Base-by-base conservation (phyloP, 2,329 filamentous ascomycete genomes). In the Penicillium polonicum region DNA sequence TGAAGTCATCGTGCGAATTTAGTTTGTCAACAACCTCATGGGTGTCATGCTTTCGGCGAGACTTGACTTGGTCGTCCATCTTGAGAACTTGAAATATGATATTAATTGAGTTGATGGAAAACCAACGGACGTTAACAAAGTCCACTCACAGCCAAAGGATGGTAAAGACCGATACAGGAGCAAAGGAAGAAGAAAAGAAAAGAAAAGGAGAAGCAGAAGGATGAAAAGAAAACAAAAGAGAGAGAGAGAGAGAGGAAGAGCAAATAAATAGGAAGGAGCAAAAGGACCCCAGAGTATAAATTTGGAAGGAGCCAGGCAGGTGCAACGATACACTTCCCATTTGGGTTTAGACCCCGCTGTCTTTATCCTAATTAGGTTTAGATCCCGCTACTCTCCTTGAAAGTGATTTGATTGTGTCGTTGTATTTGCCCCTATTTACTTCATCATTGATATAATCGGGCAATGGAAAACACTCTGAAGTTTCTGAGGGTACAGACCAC, bases 1-100 rank as follows among this genome's bases (percentile, higher is more conserved):
- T 36, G n/a, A 62, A 67, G n/a, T 60, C 55, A 45, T 53, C 38
- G 5, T 6, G n/a, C 4, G 19, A 29, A 17, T 31, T 33, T 10
- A 39, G 0, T 5, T 33, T 33, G 17, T n/a, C 8, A 13, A 21
- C 21, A 15, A 13, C 21, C 5, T 15, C 38, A 15, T 17, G 13
- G 12, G 12, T 31, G 15, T 31, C 39, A 5, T 15, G 15, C 17
- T 33, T 36, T 29, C 10, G 45, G n/a, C 39, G 19, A 44, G 39
- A 36, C 15, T 44, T 45, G 31, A 45, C 8, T 44, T 56, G 29
- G 3, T 51, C 39, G 2, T 43, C 33, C 53, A 56, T 56, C 2
- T 38, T 44, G 21, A 15, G n/a, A 19, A 52, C 29, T 27, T 36
- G 12, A 27, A 10, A 13, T 35, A 19, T 29, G 21, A 25, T 27